Evolutionary conservation across 129 eudicot genomes (phyloP).

Genomic region (Flaveria trinervia): DNA sequence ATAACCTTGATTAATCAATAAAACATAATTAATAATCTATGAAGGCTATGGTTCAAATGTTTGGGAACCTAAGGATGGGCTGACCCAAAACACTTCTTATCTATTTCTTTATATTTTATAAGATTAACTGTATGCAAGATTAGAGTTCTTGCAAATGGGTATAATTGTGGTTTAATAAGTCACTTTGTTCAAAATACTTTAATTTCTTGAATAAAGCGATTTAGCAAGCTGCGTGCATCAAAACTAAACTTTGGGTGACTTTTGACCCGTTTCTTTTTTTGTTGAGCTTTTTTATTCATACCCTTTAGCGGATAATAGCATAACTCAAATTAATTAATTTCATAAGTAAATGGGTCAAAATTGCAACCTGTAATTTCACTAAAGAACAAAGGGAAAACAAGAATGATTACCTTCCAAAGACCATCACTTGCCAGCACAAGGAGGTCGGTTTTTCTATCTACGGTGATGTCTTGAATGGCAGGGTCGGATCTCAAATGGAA

Average conservation of each 20-base stretch:
- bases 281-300: background rate
- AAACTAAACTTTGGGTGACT: background rate
- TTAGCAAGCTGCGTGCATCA: background rate
- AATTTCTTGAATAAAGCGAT: background rate
- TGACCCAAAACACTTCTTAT: background rate
- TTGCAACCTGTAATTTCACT: background rate
- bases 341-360: background rate
- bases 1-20: slow-evolving; percentile 49
- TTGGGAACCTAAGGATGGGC: background rate
- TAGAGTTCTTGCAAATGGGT: no score
- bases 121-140: no score
- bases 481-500: slow-evolving; percentile 70
- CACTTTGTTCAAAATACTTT: no score
- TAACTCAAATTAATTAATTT: background rate
- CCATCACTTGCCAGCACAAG: slow-evolving; percentile 79
- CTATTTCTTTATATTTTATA: background rate
- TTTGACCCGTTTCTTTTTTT: background rate
- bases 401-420: slow-evolving; percentile 63
- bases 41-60: background rate
- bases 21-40: background rate
- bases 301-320: background rate
- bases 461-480: slow-evolving; percentile 46
- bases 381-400: background rate
- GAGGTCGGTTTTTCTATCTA: slow-evolving; percentile 49
- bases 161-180: no score